Evolutionary conservation across 306 rosid genomes (phyloP).

Genomic region (Corylus heterophylla): DNA sequence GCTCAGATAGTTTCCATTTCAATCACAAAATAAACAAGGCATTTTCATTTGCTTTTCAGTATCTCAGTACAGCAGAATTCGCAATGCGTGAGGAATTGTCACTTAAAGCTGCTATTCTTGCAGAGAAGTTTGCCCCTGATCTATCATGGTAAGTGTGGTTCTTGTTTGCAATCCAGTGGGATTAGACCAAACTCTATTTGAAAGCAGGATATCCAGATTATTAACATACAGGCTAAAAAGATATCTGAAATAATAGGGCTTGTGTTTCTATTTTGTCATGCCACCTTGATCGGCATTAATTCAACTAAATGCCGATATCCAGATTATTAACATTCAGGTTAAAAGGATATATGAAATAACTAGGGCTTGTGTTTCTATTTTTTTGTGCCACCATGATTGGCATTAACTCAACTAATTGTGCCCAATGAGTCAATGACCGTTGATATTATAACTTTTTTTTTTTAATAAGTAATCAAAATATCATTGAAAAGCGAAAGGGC

Average conservation of each 20-base stretch:
- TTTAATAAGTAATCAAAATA: no score
- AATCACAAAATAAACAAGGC: conserved; percentile 28
- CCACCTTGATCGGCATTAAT: conserved; percentile 1
- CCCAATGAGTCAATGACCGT: background rate
- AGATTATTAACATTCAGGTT: background rate
- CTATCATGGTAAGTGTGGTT: conserved; percentile 74
- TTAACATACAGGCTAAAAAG: background rate
- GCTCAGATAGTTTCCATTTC: conserved; percentile 28
- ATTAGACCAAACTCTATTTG: background rate
- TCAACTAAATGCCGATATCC: background rate
- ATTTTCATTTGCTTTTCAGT: conserved; percentile 57
- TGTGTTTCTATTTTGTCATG: background rate
- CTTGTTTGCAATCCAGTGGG: background rate
- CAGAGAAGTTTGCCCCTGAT: conserved; percentile 99
- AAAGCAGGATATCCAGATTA: conserved; percentile 28
- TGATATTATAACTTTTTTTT: background rate
- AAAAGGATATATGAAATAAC: conserved; percentile 6
- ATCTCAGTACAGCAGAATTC: conserved; percentile 97
- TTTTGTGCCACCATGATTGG: background rate
- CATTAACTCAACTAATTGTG: background rate
- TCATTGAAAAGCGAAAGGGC: no score
- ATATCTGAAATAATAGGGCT: conserved; percentile 14
- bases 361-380: conserved; percentile 13
- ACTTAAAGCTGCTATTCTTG: conserved; percentile 99
- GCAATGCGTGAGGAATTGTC: conserved; percentile 98